A percentile compares a stretch with the other conserved stretches of the same genome.
Evolutionary conservation across 129 eudicot species (phyloP).

Genomic region (Gnaphalium uliginosum): DNA sequence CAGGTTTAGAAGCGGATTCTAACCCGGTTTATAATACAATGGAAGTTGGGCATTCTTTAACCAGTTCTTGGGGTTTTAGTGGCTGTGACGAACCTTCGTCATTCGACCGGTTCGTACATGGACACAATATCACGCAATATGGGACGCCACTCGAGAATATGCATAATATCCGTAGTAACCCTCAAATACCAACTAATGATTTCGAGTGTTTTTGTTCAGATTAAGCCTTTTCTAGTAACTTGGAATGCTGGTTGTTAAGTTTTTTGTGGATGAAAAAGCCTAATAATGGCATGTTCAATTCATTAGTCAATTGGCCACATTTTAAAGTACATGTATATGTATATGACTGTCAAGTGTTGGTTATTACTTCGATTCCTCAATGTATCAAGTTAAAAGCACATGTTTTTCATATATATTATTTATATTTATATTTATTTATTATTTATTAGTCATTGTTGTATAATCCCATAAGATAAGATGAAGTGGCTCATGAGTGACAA

Average conservation of each 20-base stretch:
- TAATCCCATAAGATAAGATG: too few species aligned
- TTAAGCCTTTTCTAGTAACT: background rate
- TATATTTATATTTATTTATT: too few species aligned
- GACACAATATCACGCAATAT: slow-evolving; percentile 13
- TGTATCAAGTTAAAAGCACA: background rate
- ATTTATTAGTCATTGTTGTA: too few species aligned
- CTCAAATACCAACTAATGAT: slow-evolving; percentile 21
- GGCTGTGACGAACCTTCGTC: slow-evolving; percentile 27
- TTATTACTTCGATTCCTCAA: background rate
- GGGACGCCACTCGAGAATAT: slow-evolving; percentile 24
- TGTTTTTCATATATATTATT: too few species aligned
- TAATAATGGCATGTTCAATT: background rate
- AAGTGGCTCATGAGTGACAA: too few species aligned
- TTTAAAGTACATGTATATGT: background rate
- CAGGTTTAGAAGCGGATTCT: slow-evolving; percentile 35
- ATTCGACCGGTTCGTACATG: slow-evolving; percentile 34
- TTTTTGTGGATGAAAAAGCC: background rate
- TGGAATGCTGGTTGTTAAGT: background rate
- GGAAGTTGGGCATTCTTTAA: slow-evolving; percentile 41
- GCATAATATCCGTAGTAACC: slow-evolving; percentile 8
- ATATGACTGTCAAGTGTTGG: background rate
- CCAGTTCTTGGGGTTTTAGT: slow-evolving; percentile 38
- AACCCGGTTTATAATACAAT: slow-evolving; percentile 9
- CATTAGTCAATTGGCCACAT: background rate
- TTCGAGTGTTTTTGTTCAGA: slow-evolving; percentile 24